A percentile compares a stretch with the other conserved stretches of the same genome.
Conservation (phyloP, 2,329 filamentous ascomycete species). For the Neocucurbitaria cava region DNA sequence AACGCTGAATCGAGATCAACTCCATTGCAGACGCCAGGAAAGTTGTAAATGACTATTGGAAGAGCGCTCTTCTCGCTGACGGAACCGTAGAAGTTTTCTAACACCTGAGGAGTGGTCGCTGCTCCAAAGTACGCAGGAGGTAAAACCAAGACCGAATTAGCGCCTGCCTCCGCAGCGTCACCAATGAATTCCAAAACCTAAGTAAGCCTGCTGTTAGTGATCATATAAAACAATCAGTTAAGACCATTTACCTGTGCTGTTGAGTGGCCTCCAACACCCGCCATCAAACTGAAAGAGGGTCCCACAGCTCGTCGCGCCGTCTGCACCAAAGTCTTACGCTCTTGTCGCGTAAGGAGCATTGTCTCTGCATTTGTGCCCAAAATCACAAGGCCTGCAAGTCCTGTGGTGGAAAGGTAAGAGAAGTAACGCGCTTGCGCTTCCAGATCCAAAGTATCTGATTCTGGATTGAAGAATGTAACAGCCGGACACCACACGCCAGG, state of each 20-base stretch:
- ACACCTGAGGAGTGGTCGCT: constrained; percentile 48
- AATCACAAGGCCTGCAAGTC: constrained; percentile 52
- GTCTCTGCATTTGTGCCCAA: constrained; percentile 53
- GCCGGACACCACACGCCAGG: constrained; percentile 42
- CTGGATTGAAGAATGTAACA: constrained; percentile 51
- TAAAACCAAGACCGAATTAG: constrained; percentile 51
- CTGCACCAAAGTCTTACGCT: constrained; percentile 47
- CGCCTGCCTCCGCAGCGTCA: constrained; percentile 48
- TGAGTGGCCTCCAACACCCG: constrained; percentile 49
- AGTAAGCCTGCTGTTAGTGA: background rate
- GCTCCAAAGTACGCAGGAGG: constrained; percentile 53
- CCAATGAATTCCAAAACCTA: constrained; percentile 42
- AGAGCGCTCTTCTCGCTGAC: constrained; percentile 65
- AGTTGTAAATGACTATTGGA: constrained; percentile 75
- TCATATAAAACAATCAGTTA: background rate
- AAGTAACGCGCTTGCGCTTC: constrained; percentile 50
- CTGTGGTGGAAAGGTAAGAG: constrained; percentile 49
- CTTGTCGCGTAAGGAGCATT: constrained; percentile 51
- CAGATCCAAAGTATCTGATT: constrained; percentile 47
- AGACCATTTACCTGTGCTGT: constrained; percentile 44
- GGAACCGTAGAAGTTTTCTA: constrained; percentile 51
- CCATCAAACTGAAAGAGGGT: constrained; percentile 50
- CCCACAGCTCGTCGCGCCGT: constrained; percentile 48
- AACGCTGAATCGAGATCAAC: constrained; percentile 71
- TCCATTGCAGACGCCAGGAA: constrained; percentile 69